Evolutionary conservation across 768 basidiomycete genomes (phyloP), one percentile per base, ranked within the genome.

Genomic region (Kwoniella dendrophila): DNA sequence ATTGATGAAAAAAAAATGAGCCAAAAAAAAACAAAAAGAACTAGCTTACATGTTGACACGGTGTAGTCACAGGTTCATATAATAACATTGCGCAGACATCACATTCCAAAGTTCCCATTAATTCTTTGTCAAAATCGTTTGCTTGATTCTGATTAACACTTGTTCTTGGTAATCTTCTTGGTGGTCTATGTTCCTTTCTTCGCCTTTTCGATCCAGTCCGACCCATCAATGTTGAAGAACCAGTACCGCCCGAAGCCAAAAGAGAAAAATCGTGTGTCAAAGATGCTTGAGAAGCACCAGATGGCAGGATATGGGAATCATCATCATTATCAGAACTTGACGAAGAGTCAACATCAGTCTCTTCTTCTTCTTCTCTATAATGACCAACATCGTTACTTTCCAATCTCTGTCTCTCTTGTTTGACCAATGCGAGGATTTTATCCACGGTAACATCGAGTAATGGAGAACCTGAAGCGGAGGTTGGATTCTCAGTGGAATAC

Each of bases 31-130:
- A n/a, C n/a, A n/a, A n/a, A n/a, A n/a, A n/a, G n/a, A n/a, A n/a
- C n/a, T n/a, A 26, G 76, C 71, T 62, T 50, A 90, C 91, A 80
- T 98, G 95, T 78, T 97, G 94, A 79, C 95, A 97, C 12, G 91
- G 90, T 2, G 94, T 90, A 16, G 95, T 97, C 52, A 93, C 83
- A 4, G 95, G 93, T 66, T 90, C 86, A 80, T 87, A 86, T 67
- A 93, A 82, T 38, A 96, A 81, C 73, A 84, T 84, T 74, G 89
- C 89, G 80, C 95, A 98, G 33, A 98, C 93, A 78, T 93, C 90
- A 78, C 95, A 98, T 20, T 86, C 87, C 56, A 95, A 83, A 68
- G 93, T 88, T 11, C 83, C 70, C 24, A 85, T 78, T 12, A 84
- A 67, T 36, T 81, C 80, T 59, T 78, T 73, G 45, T 77, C 69